A percentile compares a stretch with the other conserved stretches of the same genome.
phyloP scores from a whole-genome alignment of 352 stramenopile genomes.

The Pythium biforme region DNA sequence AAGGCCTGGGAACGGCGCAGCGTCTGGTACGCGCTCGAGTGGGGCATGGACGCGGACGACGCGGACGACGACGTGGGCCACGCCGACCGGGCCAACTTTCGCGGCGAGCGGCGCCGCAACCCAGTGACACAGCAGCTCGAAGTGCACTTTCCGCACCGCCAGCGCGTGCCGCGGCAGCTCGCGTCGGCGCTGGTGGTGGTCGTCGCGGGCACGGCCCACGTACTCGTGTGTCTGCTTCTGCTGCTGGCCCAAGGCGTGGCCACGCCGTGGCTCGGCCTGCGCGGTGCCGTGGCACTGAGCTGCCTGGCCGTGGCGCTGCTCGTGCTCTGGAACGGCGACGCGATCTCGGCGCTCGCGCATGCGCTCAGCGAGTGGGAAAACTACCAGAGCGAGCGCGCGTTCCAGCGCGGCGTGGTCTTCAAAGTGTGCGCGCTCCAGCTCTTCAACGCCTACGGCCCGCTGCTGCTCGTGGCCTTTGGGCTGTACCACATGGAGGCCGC shows the following conservation, averaged over 20 bases:
- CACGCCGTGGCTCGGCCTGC: slow-evolving; percentile 15
- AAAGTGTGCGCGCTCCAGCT: slow-evolving; percentile 31
- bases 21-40: slow-evolving; percentile 60
- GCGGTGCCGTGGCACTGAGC: slow-evolving; percentile 3
- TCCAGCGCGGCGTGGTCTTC: slow-evolving; percentile 29
- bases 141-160: slow-evolving; percentile 21
- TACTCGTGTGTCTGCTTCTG: slow-evolving; percentile 13
- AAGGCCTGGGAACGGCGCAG: slow-evolving; percentile 62
- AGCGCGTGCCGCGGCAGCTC: slow-evolving; percentile 17
- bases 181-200: slow-evolving; percentile 12
- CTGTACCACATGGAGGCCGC: slow-evolving; percentile 1
- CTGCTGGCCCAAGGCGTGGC: slow-evolving; percentile 12
- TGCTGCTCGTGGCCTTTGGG: slow-evolving; percentile 24
- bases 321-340: slow-evolving; percentile 23
- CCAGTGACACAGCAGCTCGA: slow-evolving; percentile 32
- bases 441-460: slow-evolving; percentile 26
- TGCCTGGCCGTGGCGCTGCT: slow-evolving; percentile 14
- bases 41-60: slow-evolving; percentile 33
- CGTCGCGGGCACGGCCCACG: slow-evolving; percentile 2
- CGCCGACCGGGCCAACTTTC: slow-evolving; percentile 32
- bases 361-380: slow-evolving; percentile 34
- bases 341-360: slow-evolving; percentile 22
- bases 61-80: not conserved
- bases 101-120: slow-evolving; percentile 27
- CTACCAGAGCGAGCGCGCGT: slow-evolving; percentile 29